Evolutionary conservation across 768 basidiomycete species (phyloP).

Genomic region (Plicaturopsis crispa): DNA sequence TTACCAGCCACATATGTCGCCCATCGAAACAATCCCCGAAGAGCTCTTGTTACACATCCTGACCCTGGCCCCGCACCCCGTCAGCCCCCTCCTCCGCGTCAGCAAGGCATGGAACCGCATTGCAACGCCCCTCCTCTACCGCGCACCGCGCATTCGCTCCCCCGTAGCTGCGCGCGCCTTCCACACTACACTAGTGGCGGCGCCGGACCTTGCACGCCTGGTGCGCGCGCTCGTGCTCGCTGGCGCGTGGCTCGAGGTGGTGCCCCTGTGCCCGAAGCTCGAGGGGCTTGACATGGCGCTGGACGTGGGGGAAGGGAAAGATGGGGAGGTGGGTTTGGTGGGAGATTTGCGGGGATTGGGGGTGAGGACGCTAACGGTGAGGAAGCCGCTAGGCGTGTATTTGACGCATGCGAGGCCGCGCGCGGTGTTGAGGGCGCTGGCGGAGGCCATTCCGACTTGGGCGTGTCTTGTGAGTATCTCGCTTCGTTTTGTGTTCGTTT

Average conservation of each 20-base stretch:
- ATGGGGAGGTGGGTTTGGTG: too few relatives aligned
- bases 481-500: too few relatives aligned
- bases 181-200: conserved; percentile 17
- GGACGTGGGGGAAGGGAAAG: conserved; percentile 13
- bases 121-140: conserved; percentile 30
- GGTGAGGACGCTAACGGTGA: too few relatives aligned
- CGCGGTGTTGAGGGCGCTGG: too few relatives aligned
- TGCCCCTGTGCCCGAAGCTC: conserved; percentile 14
- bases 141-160: conserved; percentile 24
- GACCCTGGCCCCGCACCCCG: conserved; percentile 29
- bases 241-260: conserved; percentile 20
- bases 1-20: too few relatives aligned
- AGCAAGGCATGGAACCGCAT: too few relatives aligned
- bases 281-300: conserved; percentile 27
- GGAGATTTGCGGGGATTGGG: too few relatives aligned
- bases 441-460: too few relatives aligned
- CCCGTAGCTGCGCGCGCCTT: conserved; percentile 17
- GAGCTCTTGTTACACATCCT: conserved; percentile 32
- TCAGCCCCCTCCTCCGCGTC: conserved; percentile 25
- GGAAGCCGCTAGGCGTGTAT: too few relatives aligned
- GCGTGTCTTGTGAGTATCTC: too few relatives aligned
- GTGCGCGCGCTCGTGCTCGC: conserved; percentile 22
- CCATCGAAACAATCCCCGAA: too few relatives aligned
- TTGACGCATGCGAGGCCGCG: too few relatives aligned
- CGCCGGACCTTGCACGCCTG: conserved; percentile 19